These are phyloP conservation scores for Wickerhamiella australiensis DNA, from an alignment of 805 yeast species.

Conservation along the genomic window DNA sequence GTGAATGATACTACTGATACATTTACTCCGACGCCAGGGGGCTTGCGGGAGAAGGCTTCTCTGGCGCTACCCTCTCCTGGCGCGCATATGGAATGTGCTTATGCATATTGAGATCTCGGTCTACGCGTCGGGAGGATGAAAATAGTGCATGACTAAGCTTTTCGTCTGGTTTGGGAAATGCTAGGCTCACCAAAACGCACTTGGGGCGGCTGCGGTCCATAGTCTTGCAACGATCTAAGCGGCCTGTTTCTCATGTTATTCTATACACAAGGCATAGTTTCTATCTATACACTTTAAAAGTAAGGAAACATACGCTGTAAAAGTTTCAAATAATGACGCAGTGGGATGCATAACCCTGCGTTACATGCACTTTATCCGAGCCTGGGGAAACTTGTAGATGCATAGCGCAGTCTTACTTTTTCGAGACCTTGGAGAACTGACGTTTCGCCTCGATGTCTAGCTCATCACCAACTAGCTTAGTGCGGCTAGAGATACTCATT, in stretches of 20 bases:
- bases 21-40: no score
- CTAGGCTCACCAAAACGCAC: neutral
- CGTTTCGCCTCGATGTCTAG: constrained; percentile 35
- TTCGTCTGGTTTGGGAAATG: neutral
- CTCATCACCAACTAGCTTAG: constrained; percentile 37
- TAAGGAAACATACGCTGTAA: neutral
- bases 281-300: neutral
- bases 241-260: neutral
- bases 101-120: neutral
- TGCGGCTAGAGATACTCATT: constrained; percentile 21
- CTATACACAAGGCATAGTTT: no score
- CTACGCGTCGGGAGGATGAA: neutral
- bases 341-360: constrained; percentile 2
- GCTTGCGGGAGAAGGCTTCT: no score
- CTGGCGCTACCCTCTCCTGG: neutral
- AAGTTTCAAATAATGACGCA: neutral
- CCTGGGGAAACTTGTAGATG: neutral
- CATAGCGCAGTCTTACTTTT: neutral
- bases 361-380: constrained; percentile 1
- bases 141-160: neutral
- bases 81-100: constrained; percentile 2
- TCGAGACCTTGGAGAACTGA: constrained; percentile 29
- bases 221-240: no score
- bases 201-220: no score
- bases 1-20: no score